phyloP scores from a whole-genome alignment of 2,329 filamentous ascomycete genomes.

The Aspergillus jensenii region DNA sequence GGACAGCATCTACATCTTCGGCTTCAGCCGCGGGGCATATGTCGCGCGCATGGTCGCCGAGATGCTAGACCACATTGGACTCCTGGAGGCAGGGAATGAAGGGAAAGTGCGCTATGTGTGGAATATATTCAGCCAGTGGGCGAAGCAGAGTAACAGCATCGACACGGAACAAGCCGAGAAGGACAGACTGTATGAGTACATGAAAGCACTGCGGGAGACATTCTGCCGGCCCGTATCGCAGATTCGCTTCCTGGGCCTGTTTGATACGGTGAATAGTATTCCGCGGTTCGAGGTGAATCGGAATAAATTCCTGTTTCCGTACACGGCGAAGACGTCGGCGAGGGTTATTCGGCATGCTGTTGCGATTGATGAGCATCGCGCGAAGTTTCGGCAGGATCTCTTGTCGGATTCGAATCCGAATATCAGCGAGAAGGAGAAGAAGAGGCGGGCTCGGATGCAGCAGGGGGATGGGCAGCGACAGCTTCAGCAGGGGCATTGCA shows the following conservation, averaged over 20 bases:
- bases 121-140: slow-evolving; percentile 15
- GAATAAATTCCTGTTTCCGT: neutral
- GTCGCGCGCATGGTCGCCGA: slow-evolving; percentile 25
- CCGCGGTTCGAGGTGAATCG: slow-evolving; percentile 16
- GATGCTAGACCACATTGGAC: slow-evolving; percentile 21
- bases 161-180: neutral
- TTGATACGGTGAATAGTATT: slow-evolving; percentile 26
- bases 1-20: slow-evolving; percentile 23
- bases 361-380: slow-evolving; percentile 53
- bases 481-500: no score
- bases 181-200: slow-evolving; percentile 11
- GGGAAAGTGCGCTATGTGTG: slow-evolving; percentile 21
- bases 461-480: no score
- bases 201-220: no score
- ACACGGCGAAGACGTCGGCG: slow-evolving; percentile 46
- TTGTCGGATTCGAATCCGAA: neutral
- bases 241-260: neutral
- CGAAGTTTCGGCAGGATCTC: slow-evolving; percentile 44
- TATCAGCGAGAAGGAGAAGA: slow-evolving; percentile 10
- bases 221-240: no score
- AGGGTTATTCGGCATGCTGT: slow-evolving; percentile 49
- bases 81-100: slow-evolving; percentile 22
- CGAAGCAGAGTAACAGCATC: neutral
- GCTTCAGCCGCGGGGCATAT: slow-evolving; percentile 26
- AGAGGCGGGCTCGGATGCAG: no score